Evolutionary conservation across 768 basidiomycete genomes (phyloP).

Genomic region (Clitopilus passeckerianus): DNA sequence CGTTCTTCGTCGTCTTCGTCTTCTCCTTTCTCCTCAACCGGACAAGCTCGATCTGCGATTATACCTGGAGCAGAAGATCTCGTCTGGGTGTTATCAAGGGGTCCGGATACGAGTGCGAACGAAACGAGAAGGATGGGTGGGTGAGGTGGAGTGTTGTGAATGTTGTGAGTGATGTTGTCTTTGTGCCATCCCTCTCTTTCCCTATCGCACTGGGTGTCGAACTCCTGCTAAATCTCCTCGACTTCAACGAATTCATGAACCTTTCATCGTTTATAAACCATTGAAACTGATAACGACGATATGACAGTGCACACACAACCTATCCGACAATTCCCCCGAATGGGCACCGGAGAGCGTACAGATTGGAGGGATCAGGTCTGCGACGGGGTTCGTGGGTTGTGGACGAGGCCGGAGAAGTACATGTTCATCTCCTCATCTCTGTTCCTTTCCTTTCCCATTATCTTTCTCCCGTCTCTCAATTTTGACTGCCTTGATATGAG

Average conservation of each 20-base stretch:
- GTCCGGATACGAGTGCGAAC: slow-evolving; percentile 26
- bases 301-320: slow-evolving; percentile 23
- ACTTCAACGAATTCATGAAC: no score
- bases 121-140: slow-evolving; percentile 30
- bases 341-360: slow-evolving; percentile 56
- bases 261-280: no score
- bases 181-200: no score
- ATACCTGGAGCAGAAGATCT: slow-evolving; percentile 12
- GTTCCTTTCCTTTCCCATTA: no score
- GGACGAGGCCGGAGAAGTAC: slow-evolving; percentile 51
- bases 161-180: background rate
- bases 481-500: no score
- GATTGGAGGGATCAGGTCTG: slow-evolving; percentile 50
- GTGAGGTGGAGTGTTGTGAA: slow-evolving; percentile 50
- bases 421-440: no score
- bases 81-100: slow-evolving; percentile 31
- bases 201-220: no score
- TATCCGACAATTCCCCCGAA: slow-evolving; percentile 28
- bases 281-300: background rate
- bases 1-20: no score
- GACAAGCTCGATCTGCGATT: no score
- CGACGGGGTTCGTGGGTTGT: slow-evolving; percentile 32
- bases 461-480: no score
- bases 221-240: no score
- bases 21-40: no score